Evolutionary conservation across 208 protist genomes (phyloP), one percentile per base, ranked within the genome.

Genomic region (Spongospora subterranea): DNA sequence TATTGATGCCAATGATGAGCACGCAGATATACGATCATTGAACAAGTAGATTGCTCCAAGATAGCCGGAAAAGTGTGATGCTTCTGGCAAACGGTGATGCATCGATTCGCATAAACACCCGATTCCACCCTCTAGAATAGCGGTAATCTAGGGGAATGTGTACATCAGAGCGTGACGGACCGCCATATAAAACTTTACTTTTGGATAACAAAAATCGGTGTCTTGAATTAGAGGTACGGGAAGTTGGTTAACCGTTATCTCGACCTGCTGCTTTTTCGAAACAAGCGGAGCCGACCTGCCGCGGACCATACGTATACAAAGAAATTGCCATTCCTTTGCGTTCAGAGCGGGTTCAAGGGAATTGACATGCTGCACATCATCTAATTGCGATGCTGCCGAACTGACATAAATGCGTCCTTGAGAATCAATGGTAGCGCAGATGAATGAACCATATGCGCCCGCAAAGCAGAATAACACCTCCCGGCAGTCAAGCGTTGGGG

Each of bases 11-110:
- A 82, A 43, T 17, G n/a, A 45, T 35, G 71, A 82, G 35, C n/a
- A 45, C 6, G 71, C 6, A 20, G 71, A 40, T 35, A 82, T 35
- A 43, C 71, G 71, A 82, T 82, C 71, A n/a, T 82, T 82, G 17
- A 82, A 82, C 17, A 43, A 35, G 71, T 45, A 82, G 13, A 82
- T 43, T 39, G 40, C 35, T 43, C 71, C 71, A 82, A 45, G 40
- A 43, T 35, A 35, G 17, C 71, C 6, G 40, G 71, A 82, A 39
- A 82, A 39, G 17, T 35, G 17, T 39, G 71, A 6, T 43, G 35
- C 71, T 40, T 82, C 71, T 6, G 71, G 71, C 6, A 82, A 6
- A 82, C 71, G 71, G 35, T 35, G 6, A 6, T 13, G 35, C n/a
- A 35, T n/a, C 11, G 6, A 20, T 82, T 82, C 71, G 13, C 17